These are phyloP conservation scores for Sungouiella blattae DNA, from an alignment of 805 yeast genomes.

Conservation along the genomic window DNA sequence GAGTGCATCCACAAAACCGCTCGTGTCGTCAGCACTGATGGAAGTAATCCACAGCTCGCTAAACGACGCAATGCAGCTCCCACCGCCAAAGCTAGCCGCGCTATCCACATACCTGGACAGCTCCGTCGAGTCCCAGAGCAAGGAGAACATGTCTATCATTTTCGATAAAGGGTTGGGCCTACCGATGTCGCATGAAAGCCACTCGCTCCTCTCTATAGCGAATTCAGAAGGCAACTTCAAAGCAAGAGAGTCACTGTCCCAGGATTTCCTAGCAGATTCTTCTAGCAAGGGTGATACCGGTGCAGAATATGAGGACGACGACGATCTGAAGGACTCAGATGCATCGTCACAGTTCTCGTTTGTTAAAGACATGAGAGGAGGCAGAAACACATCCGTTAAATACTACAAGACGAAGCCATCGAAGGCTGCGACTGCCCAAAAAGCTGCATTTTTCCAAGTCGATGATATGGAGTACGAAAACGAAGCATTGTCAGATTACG, in stretches of 20 bases:
- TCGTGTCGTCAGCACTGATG: background rate
- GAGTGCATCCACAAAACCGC: background rate
- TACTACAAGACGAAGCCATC: slow-evolving; percentile 40
- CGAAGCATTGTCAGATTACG: slow-evolving; percentile 36
- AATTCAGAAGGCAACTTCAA: slow-evolving; percentile 12
- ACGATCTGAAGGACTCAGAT: slow-evolving; percentile 13
- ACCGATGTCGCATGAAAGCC: too few relatives aligned
- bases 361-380: slow-evolving; percentile 42
- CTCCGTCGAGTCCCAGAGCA: background rate
- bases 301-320: slow-evolving; percentile 10
- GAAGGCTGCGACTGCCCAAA: background rate
- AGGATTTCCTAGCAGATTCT: slow-evolving; percentile 4
- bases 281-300: slow-evolving; percentile 3
- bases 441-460: background rate
- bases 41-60: background rate
- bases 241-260: slow-evolving; percentile 6
- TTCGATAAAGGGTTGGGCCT: too few relatives aligned
- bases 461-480: slow-evolving; percentile 30
- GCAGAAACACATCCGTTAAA: slow-evolving; percentile 51
- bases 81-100: background rate
- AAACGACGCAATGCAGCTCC: background rate
- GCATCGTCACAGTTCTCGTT: slow-evolving; percentile 48
- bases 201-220: slow-evolving; percentile 5
- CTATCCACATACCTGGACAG: slow-evolving; percentile 1
- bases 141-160: background rate